A percentile compares a stretch with the other conserved stretches of the same genome.
These are phyloP conservation scores for Talaromyces albobiverticillius DNA, from an alignment of 2,329 filamentous ascomycete genomes.

Conservation along the genomic window DNA sequence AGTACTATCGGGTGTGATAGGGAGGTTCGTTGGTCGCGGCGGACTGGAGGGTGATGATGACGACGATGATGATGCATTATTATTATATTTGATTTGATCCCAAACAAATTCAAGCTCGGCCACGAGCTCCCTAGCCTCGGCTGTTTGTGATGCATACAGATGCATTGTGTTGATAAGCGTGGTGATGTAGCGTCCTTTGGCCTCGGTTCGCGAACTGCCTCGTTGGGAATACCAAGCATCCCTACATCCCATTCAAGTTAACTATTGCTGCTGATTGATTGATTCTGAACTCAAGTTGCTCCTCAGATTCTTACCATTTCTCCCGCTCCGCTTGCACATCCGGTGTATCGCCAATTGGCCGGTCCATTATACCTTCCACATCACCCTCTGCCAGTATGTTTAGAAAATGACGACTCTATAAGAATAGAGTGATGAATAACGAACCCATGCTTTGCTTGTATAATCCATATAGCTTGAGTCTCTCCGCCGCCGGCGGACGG, in stretches of 20 bases:
- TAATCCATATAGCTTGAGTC: constrained; percentile 90
- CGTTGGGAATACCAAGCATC: constrained; percentile 93
- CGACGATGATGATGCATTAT: constrained; percentile 58
- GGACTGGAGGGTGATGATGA: constrained; percentile 26
- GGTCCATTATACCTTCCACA: constrained; percentile 88
- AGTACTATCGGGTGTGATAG: constrained; percentile 21
- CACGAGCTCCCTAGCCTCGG: constrained; percentile 81
- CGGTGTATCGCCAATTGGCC: constrained; percentile 58
- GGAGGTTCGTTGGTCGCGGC: no score
- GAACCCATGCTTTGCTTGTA: constrained; percentile 95
- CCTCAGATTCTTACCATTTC: constrained; percentile 57
- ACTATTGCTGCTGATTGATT: not conserved
- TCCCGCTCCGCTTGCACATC: constrained; percentile 56
- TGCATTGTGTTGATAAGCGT: constrained; percentile 97
- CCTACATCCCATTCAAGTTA: constrained; percentile 41
- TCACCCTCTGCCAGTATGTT: constrained; percentile 67
- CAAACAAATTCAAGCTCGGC: constrained; percentile 97
- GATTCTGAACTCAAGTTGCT: not conserved
- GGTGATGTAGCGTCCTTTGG: constrained; percentile 90
- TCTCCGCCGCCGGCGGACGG: constrained; percentile 79
- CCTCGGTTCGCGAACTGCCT: constrained; percentile 80
- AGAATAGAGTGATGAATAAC: constrained; percentile 15
- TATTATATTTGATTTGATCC: constrained; percentile 93
- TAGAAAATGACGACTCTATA: not conserved
- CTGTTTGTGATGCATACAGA: constrained; percentile 78